Evolutionary conservation across 257 asterid species (phyloP).

Genomic region (Leonotis leonurus): DNA sequence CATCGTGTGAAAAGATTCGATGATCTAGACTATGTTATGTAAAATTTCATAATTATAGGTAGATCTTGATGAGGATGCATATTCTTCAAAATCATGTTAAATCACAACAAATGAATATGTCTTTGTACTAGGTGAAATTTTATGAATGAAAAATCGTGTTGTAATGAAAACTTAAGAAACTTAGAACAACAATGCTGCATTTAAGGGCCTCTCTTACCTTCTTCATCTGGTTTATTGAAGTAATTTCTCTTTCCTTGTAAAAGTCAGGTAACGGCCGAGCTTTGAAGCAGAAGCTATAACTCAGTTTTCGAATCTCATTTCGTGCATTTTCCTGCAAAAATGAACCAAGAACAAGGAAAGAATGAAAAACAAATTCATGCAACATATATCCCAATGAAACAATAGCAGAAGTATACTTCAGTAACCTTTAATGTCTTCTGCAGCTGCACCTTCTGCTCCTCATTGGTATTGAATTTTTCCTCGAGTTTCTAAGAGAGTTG

Average conservation of each 20-base stretch:
- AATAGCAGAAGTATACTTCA: not conserved
- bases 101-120: not conserved
- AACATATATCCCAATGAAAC: not conserved
- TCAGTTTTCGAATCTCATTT: conserved; percentile 48
- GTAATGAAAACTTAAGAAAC: not conserved
- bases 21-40: not conserved
- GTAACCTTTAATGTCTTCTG: conserved; percentile 63
- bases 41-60: not conserved
- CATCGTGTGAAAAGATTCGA: not conserved
- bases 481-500: conserved; percentile 80
- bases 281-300: conserved; percentile 91
- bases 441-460: conserved; percentile 41
- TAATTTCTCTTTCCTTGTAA: conserved; percentile 65
- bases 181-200: too few species aligned
- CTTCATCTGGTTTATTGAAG: conserved; percentile 26
- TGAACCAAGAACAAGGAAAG: not conserved
- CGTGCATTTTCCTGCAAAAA: conserved; percentile 78
- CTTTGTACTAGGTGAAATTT: not conserved
- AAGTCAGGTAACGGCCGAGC: conserved; percentile 89
- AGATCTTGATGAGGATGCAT: not conserved
- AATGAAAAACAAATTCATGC: too few species aligned
- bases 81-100: not conserved
- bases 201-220: conserved; percentile 37
- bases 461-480: conserved; percentile 69
- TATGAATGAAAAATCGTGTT: not conserved